phyloP scores from a whole-genome alignment of 2,329 filamentous ascomycete species.

The Claviceps pazoutovae region DNA sequence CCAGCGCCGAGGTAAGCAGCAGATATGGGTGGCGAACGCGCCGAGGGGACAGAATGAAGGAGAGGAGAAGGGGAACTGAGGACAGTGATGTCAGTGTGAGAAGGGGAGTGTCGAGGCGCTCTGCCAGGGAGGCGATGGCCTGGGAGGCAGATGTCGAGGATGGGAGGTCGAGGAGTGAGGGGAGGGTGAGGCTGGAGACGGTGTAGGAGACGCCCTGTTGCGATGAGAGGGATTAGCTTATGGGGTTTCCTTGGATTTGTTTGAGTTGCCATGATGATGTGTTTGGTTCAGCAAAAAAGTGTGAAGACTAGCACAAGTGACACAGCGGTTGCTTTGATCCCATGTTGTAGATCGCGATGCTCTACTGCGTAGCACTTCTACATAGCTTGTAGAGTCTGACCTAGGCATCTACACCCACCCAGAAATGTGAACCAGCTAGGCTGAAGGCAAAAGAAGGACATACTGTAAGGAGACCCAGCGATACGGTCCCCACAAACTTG shows the following conservation, averaged over 20 bases:
- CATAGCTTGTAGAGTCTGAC: too few species aligned
- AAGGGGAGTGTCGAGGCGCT: conserved; percentile 50
- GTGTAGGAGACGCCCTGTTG: conserved; percentile 76
- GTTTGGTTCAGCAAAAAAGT: neutral
- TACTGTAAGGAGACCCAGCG: conserved; percentile 78
- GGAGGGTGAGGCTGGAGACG: conserved; percentile 62
- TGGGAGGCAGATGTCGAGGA: conserved; percentile 57
- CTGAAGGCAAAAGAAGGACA: conserved; percentile 15
- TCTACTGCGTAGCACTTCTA: too few species aligned
- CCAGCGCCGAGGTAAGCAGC: conserved; percentile 65
- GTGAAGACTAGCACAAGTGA: too few species aligned
- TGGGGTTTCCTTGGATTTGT: conserved; percentile 1
- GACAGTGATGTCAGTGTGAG: conserved; percentile 55
- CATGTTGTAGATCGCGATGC: too few species aligned
- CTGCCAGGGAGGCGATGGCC: conserved; percentile 54
- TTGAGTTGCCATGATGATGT: neutral
- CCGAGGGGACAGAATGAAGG: conserved; percentile 63
- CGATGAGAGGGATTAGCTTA: conserved; percentile 1
- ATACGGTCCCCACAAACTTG: conserved; percentile 89
- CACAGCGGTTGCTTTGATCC: too few species aligned
- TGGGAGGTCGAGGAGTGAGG: conserved; percentile 66
- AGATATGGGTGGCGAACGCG: conserved; percentile 76
- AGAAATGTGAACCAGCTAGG: neutral
- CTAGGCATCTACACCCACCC: too few species aligned
- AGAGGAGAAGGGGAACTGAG: conserved; percentile 57